Evolutionary conservation across 108 stramenopile species (phyloP).

Genomic region (Stephanodiscus triporus): DNA sequence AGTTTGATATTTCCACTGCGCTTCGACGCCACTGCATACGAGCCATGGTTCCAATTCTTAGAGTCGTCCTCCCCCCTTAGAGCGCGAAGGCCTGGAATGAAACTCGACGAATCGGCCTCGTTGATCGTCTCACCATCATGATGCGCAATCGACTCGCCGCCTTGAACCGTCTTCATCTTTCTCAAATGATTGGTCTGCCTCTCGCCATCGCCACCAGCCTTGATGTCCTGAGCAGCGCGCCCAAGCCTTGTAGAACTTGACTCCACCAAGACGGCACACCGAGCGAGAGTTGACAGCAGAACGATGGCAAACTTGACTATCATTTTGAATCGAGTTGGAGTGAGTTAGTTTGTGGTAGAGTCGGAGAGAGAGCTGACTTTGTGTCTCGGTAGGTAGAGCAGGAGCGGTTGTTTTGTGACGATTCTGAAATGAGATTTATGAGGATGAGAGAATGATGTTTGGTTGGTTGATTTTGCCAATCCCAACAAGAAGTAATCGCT

Average conservation of each 20-base stretch:
- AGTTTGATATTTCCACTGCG: conserved; percentile 28
- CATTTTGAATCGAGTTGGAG: conserved; percentile 1
- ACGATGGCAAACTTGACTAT: neutral
- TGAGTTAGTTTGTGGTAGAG: neutral
- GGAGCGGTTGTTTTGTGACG: no score
- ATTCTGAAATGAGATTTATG: no score
- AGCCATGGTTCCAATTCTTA: conserved; percentile 40
- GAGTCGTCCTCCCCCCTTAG: neutral
- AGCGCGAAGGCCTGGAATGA: neutral
- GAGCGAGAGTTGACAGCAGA: conserved; percentile 1
- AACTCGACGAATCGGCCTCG: no score
- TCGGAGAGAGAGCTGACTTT: neutral
- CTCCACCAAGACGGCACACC: neutral
- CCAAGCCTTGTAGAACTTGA: neutral
- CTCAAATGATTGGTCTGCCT: conserved; percentile 5
- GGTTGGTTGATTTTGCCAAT: no score
- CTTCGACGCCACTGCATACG: conserved; percentile 28
- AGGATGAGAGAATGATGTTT: no score
- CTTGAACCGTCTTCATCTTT: conserved; percentile 6
- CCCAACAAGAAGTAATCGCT: no score
- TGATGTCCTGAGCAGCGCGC: neutral
- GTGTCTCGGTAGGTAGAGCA: neutral
- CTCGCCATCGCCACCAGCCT: neutral
- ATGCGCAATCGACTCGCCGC: neutral
- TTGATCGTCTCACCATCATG: conserved; percentile 10